Evolutionary conservation across 345 rosid species (phyloP).

Genomic region (Boechera retrofracta): DNA sequence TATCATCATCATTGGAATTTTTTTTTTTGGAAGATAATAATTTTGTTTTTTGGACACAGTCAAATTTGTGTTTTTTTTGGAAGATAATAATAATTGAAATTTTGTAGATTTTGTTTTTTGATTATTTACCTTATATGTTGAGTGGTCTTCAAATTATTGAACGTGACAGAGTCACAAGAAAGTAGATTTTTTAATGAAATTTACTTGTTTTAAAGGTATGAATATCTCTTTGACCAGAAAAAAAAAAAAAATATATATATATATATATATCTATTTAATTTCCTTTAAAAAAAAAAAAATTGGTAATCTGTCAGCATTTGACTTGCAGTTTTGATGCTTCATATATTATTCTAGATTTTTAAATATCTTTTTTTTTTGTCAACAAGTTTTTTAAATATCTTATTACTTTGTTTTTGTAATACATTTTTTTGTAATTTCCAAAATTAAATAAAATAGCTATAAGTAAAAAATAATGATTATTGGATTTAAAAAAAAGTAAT

Average conservation of each 20-base stretch:
- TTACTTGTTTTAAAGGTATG: background rate
- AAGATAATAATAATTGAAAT: background rate
- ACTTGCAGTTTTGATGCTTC: constrained; percentile 3
- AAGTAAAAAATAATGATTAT: background rate
- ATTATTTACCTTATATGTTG: constrained; percentile 5
- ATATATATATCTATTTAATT: background rate
- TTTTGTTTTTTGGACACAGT: background rate
- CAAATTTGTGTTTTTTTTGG: background rate
- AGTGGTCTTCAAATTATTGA: constrained; percentile 39
- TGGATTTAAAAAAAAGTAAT: background rate
- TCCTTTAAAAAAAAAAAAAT: background rate
- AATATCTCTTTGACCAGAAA: background rate
- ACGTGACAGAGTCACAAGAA: constrained; percentile 44
- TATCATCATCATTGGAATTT: constrained; percentile 26
- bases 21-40: constrained; percentile 14
- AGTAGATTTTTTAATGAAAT: constrained; percentile 7
- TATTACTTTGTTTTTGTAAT: background rate
- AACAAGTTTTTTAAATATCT: background rate
- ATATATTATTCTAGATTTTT: background rate
- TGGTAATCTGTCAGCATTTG: constrained; percentile 6
- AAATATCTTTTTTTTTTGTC: background rate
- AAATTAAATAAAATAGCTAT: background rate
- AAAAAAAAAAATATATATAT: background rate
- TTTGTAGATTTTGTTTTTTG: constrained; percentile 8
- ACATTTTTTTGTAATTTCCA: too few relatives aligned